Conservation (phyloP, 305 asterid genomes). For the Andrographis paniculata region DNA sequence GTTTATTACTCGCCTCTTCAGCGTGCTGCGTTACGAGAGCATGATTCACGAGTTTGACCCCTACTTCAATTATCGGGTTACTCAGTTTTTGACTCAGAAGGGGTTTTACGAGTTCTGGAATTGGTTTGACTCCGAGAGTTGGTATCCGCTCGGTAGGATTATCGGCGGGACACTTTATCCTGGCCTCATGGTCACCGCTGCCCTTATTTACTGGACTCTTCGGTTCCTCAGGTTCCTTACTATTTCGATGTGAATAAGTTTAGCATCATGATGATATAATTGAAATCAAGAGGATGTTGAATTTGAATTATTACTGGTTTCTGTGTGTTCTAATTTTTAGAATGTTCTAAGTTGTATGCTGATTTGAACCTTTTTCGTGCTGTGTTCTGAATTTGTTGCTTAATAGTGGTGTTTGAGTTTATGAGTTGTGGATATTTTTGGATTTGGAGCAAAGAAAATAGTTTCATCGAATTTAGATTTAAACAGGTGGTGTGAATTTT, state of each 20-base stretch:
- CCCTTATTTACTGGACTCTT: slow-evolving; percentile 73
- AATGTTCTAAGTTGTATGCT: not conserved
- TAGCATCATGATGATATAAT: not conserved
- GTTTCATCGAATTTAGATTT: too few species aligned
- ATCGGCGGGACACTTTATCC: slow-evolving; percentile 95
- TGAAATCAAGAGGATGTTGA: slow-evolving; percentile 1
- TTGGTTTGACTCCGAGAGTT: slow-evolving; percentile 97
- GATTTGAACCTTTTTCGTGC: slow-evolving; percentile 1
- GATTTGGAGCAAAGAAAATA: too few species aligned
- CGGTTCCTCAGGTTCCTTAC: slow-evolving; percentile 71
- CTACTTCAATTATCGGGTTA: slow-evolving; percentile 90
- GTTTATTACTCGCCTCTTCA: slow-evolving; percentile 77
- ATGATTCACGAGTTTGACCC: slow-evolving; percentile 99
- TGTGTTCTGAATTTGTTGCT: not conserved
- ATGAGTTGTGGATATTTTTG: not conserved
- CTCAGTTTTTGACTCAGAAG: slow-evolving; percentile 71
- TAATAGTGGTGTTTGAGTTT: slow-evolving; percentile 7
- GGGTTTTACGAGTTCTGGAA: slow-evolving; percentile 97
- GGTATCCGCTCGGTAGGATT: slow-evolving; percentile 97
- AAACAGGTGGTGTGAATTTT: too few species aligned
- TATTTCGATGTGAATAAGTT: not conserved
- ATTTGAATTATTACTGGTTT: not conserved
- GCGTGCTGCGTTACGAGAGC: slow-evolving; percentile 93
- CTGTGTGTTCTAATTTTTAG: not conserved
- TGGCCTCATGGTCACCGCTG: slow-evolving; percentile 99